Evolutionary conservation across 2,329 filamentous ascomycete species (phyloP).

Genomic region (Aspergillus nomiae): DNA sequence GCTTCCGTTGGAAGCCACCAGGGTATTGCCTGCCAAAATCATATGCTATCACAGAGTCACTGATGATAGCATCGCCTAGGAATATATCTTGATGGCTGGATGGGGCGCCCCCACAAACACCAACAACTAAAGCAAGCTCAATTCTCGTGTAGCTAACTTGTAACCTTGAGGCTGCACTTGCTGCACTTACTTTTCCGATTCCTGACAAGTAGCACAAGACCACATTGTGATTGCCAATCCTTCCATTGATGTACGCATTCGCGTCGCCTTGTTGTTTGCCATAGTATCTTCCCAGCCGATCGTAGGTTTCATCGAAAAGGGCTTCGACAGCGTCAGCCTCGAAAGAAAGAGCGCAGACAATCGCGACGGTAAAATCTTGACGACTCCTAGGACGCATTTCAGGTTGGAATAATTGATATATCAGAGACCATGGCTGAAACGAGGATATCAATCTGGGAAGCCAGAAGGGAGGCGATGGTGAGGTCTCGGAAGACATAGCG

Average conservation of each 20-base stretch:
- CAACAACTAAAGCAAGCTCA: slow-evolving; percentile 21
- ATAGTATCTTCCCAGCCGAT: neutral
- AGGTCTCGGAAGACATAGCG: too few relatives aligned
- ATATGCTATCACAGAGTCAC: slow-evolving; percentile 24
- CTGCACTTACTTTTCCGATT: slow-evolving; percentile 18
- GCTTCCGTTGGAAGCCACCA: slow-evolving; percentile 14
- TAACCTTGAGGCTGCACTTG: slow-evolving; percentile 8
- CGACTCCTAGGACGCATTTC: slow-evolving; percentile 1
- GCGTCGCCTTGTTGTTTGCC: slow-evolving; percentile 8
- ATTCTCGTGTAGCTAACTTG: slow-evolving; percentile 11
- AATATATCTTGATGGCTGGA: slow-evolving; percentile 14
- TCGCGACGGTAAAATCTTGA: slow-evolving; percentile 15
- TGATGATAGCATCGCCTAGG: slow-evolving; percentile 31
- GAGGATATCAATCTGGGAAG: too few relatives aligned
- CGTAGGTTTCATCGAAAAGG: slow-evolving; percentile 18
- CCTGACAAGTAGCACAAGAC: slow-evolving; percentile 22
- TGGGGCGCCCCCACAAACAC: slow-evolving; percentile 24
- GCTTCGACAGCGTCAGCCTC: slow-evolving; percentile 18
- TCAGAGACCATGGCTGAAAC: neutral
- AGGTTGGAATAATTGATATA: slow-evolving; percentile 20
- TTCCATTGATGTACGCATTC: slow-evolving; percentile 19
- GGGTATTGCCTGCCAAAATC: slow-evolving; percentile 23
- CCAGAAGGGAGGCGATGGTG: too few relatives aligned
- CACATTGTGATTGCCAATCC: slow-evolving; percentile 22
- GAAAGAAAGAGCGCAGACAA: slow-evolving; percentile 18